Evolutionary conservation across 805 yeast species (phyloP), one percentile per base, ranked within the genome.

Genomic region (Dipodascus albidus): DNA sequence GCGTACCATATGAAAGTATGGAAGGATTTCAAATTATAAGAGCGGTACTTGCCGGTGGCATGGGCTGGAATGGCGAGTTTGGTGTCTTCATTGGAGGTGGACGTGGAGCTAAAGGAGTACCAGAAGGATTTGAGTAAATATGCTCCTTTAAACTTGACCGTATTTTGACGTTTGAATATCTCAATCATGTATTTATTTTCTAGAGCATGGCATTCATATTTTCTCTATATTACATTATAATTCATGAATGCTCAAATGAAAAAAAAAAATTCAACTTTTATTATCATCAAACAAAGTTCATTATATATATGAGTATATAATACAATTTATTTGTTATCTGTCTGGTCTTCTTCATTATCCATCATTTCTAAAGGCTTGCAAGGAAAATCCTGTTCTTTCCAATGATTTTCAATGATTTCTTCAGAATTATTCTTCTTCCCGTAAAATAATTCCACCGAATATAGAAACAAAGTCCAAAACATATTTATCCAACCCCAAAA

Each of bases 401-500:
- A 60, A 49, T 60, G 63, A 50, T 54, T 55, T 42, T 58, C 53
- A 21, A 58, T 38, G 44, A 57, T 50, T 42, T 23, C 31, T 47
- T 58, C 59, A 4, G 56, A 51, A 17, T 59, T 51, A 48, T 58
- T 38, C 50, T 58, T 59, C 53, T 55, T 49, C 50, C 67, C 66
- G 49, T 60, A 59, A 20, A 81, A 68, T 55, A 91, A 72, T 69
- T 91, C 99, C 49, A 85, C 73, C 27, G 84, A 82, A 67, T 91
- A 91, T 23, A 93, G 73, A n/a, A 81, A 71, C 54, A 93, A 70
- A 9, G 95, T 85, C 52, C 84, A 77, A 59, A 84, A 81, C 73
- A 91, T 86, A 65, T 91, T 91, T 55, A 87, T 79, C 98, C 98
- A 91, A 62, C 90, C 87, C 98, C 99, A 91, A 65, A 93, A 86